phyloP scores from a whole-genome alignment of 345 rosid species.

The Gynandropsis gynandra region DNA sequence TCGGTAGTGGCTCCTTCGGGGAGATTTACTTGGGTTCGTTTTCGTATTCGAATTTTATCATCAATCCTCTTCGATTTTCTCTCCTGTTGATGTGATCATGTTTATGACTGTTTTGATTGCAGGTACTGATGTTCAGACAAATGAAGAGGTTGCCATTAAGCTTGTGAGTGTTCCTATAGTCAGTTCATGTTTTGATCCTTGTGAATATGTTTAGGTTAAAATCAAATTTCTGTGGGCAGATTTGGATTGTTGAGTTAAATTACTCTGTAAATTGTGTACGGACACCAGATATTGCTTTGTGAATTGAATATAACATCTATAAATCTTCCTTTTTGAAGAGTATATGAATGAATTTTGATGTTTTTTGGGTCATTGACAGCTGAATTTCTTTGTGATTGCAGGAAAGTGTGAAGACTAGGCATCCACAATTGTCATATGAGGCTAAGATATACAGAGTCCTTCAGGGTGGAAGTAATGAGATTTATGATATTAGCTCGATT shows the following conservation, averaged over 20 bases:
- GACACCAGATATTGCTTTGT: too few relatives aligned
- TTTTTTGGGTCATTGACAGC: too few relatives aligned
- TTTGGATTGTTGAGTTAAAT: too few relatives aligned
- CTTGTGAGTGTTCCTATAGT: slow-evolving; percentile 68
- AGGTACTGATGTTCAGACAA: slow-evolving; percentile 81
- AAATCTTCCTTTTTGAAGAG: too few relatives aligned
- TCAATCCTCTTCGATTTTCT: background rate
- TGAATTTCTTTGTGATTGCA: slow-evolving; percentile 18
- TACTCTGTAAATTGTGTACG: too few relatives aligned
- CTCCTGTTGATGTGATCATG: slow-evolving; percentile 1
- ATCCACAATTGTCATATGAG: slow-evolving; percentile 79
- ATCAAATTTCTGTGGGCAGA: background rate
- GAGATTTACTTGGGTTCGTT: slow-evolving; percentile 86
- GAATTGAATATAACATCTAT: too few relatives aligned
- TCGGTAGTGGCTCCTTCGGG: slow-evolving; percentile 97
- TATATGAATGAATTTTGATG: too few relatives aligned
- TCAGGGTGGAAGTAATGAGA: slow-evolving; percentile 79
- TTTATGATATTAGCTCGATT: background rate
- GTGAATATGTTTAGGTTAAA: background rate
- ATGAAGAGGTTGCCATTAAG: slow-evolving; percentile 94
- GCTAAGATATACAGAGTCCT: slow-evolving; percentile 76
- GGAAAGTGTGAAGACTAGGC: slow-evolving; percentile 87
- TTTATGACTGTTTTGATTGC: slow-evolving; percentile 16
- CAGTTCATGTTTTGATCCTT: slow-evolving; percentile 7
- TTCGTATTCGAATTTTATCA: background rate